Base-by-base conservation (phyloP, 2,329 filamentous ascomycete genomes). In the Acarospora socialis region DNA sequence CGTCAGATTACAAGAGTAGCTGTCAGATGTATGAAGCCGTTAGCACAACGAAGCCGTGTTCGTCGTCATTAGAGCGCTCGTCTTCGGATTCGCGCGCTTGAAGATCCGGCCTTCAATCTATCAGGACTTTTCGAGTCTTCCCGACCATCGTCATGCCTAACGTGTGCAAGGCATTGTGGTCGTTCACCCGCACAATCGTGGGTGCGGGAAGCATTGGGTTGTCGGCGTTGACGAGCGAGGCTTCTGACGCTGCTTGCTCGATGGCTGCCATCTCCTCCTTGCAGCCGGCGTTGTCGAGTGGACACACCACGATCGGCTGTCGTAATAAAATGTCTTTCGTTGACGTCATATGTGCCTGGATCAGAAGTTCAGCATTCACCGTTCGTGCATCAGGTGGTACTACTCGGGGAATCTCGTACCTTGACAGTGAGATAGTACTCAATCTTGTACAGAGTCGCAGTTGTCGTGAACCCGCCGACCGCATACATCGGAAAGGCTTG, bases 221-320 rank as follows among this genome's bases (percentile, higher is more conserved):
- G 39, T 92, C 82, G 1, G 79, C 79, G 44, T 87, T 83, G 38
- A 95, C 77, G 39, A 81, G 74, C 10, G 81, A 79, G 2, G 90
- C 87, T 46, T 95, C 87, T 55, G 86, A 87, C 25, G 90, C 90
- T 1, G 90, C 81, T 56, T 93, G 83, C 51, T 94, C 86, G 41
- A 98, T 95, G 21, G 86, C 86, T 47, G 93, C 86, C 83, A 98
- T 94, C 59, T 95, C 90, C 52, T 94, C 86, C 55, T 92, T 94
- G 60, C 90, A 98, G 10, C 79, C 81, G 43, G 92, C 82, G 49
- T 94, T 83, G 50, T 98, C 90, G 40, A 94, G 73, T 0, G 90
- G 87, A 48, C 87, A 95, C 31, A 95, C 90, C 20, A 95, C 83
- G 36, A 98, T 94, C 4, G 83, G 84, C 55, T 95, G 82, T 32